Conservation (phyloP, 805 yeast species). For the Wickerhamiella azymoides region DNA sequence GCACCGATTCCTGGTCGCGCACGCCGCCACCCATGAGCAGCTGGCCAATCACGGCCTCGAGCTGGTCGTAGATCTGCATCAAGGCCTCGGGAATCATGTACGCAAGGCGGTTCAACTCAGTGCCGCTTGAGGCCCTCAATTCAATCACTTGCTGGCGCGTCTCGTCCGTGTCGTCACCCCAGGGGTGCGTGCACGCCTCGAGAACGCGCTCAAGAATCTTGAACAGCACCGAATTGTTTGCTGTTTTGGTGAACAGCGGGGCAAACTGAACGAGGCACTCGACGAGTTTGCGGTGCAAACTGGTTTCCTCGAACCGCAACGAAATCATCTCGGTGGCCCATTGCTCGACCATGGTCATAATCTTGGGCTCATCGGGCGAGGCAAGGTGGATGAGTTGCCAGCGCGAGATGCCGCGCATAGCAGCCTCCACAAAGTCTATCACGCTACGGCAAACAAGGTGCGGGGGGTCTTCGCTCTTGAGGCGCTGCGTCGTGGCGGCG, state of each 20-base stretch:
- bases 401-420: conserved; percentile 81
- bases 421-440: conserved; percentile 74
- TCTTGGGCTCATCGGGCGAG: conserved; percentile 20
- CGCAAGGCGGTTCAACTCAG: conserved; percentile 86
- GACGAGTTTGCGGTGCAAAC: conserved; percentile 66
- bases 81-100: conserved; percentile 87
- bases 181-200: conserved; percentile 59
- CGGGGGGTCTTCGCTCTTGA: conserved; percentile 30
- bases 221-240: conserved; percentile 49
- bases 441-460: conserved; percentile 68
- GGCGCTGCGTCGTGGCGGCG: conserved; percentile 35
- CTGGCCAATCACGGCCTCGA: conserved; percentile 66
- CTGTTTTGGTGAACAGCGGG: conserved; percentile 63
- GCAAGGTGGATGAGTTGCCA: conserved; percentile 48
- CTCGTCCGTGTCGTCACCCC: conserved; percentile 31
- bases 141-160: conserved; percentile 72
- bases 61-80: conserved; percentile 62
- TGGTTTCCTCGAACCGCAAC: conserved; percentile 66
- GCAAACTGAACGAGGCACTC: conserved; percentile 92
- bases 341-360: conserved; percentile 58
- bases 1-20: conserved; percentile 82
- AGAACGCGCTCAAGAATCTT: conserved; percentile 71
- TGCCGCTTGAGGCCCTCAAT: conserved; percentile 81
- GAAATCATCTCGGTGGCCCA: conserved; percentile 41
- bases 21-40: conserved; percentile 57